Evolutionary conservation across 116 monocot genomes (phyloP).

Genomic region (Trichopus zeylanicus): DNA sequence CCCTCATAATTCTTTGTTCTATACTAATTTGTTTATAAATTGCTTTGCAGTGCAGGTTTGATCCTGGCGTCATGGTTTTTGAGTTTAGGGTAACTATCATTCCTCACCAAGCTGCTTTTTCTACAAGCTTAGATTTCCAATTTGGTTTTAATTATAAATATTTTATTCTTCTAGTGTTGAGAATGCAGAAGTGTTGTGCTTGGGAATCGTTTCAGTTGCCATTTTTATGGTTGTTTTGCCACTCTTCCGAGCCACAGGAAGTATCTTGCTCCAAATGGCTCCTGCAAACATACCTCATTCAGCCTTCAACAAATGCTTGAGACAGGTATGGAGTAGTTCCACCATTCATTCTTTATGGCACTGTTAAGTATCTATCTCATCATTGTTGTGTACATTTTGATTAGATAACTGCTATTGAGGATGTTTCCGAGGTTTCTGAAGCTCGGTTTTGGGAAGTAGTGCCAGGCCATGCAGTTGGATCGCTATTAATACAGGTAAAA

Average conservation of each 20-base stretch:
- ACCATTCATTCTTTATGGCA: not conserved
- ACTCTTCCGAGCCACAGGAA: conserved; percentile 68
- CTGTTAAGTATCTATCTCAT: not conserved
- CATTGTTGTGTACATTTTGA: conserved; percentile 4
- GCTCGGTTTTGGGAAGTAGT: conserved; percentile 96
- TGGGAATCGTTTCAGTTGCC: conserved; percentile 81
- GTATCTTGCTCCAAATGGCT: conserved; percentile 80
- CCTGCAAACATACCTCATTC: conserved; percentile 62
- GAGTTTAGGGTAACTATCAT: conserved; percentile 58
- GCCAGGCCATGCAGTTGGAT: conserved; percentile 81
- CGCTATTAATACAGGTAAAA: conserved; percentile 72
- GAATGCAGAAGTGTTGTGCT: conserved; percentile 89
- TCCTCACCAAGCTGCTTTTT: not conserved
- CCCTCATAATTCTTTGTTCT: not conserved
- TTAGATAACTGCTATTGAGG: conserved; percentile 67
- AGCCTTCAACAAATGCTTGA: conserved; percentile 75
- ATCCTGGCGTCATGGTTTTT: conserved; percentile 97
- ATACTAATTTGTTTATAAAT: conserved; percentile 23
- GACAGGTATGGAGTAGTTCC: conserved; percentile 50
- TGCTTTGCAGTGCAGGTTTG: conserved; percentile 88
- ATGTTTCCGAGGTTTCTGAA: conserved; percentile 74
- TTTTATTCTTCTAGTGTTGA: conserved; percentile 45
- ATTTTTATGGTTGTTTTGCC: conserved; percentile 78
- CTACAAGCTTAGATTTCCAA: not conserved
- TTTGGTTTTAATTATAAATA: not conserved